phyloP scores from a whole-genome alignment of 805 yeast genomes.

The Limtongozyma cylindracea region DNA sequence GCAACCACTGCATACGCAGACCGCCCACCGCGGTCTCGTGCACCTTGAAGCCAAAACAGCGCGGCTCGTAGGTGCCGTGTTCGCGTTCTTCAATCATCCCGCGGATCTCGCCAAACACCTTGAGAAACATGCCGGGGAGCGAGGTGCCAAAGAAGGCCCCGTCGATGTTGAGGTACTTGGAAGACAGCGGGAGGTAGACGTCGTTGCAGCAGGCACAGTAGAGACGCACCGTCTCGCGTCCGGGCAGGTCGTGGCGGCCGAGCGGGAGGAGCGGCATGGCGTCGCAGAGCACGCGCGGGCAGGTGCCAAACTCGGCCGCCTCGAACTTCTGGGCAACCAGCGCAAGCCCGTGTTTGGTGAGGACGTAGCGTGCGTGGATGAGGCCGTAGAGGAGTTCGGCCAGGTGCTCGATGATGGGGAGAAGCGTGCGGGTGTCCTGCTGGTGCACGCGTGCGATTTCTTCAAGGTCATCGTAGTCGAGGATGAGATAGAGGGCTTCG shows the following conservation, averaged over 20 bases:
- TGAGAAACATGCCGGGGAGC: slow-evolving; percentile 78
- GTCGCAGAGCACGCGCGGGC: slow-evolving; percentile 78
- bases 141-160: slow-evolving; percentile 96
- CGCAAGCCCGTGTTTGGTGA: slow-evolving; percentile 74
- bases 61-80: slow-evolving; percentile 37
- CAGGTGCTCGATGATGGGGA: slow-evolving; percentile 56
- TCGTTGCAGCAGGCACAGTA: slow-evolving; percentile 93
- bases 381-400: slow-evolving; percentile 87
- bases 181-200: slow-evolving; percentile 64
- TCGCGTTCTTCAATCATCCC: slow-evolving; percentile 18
- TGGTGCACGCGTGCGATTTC: too few relatives aligned
- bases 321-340: slow-evolving; percentile 90
- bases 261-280: slow-evolving; percentile 80
- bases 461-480: too few relatives aligned
- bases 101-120: slow-evolving; percentile 76
- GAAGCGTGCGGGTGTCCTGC: slow-evolving; percentile 23
- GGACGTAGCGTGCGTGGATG: slow-evolving; percentile 77
- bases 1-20: slow-evolving; percentile 89
- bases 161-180: slow-evolving; percentile 73
- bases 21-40: slow-evolving; percentile 57
- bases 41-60: slow-evolving; percentile 70
- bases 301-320: slow-evolving; percentile 67
- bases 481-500: slow-evolving; percentile 74
- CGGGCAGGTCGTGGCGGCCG: slow-evolving; percentile 78
- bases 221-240: slow-evolving; percentile 73